Conservation (phyloP, 177 flowering plant species). For the Vitis hybrid region DNA sequence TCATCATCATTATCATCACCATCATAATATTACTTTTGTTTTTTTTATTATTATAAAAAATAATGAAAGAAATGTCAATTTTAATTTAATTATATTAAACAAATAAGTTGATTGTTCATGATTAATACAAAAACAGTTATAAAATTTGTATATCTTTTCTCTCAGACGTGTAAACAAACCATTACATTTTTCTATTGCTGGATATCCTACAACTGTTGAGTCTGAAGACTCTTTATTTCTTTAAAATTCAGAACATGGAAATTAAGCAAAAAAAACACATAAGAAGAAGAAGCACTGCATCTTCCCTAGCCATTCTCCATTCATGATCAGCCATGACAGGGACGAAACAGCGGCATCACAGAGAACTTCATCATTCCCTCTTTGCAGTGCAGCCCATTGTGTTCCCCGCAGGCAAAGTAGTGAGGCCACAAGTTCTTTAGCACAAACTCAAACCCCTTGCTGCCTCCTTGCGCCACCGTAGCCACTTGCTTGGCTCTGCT, state of each 20-base stretch:
- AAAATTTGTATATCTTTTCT: too few species aligned
- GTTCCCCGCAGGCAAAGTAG: slow-evolving; percentile 49
- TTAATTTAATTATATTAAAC: too few species aligned
- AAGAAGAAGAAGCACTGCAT: slow-evolving; percentile 5
- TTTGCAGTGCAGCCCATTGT: slow-evolving; percentile 39
- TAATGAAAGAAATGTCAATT: too few species aligned
- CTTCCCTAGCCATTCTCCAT: slow-evolving; percentile 1
- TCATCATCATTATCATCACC: too few species aligned
- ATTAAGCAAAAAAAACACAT: not conserved
- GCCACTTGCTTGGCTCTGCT: slow-evolving; percentile 33
- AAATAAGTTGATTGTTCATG: too few species aligned
- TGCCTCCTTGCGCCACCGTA: slow-evolving; percentile 30
- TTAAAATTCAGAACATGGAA: not conserved
- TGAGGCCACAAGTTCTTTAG: slow-evolving; percentile 33
- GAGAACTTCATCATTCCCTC: slow-evolving; percentile 46
- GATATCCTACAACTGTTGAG: not conserved
- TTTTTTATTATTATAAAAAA: too few species aligned
- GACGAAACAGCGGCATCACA: slow-evolving; percentile 32
- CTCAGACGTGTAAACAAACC: too few species aligned
- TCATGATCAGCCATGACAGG: slow-evolving; percentile 1
- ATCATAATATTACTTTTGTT: too few species aligned
- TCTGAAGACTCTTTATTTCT: not conserved
- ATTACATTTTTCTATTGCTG: too few species aligned
- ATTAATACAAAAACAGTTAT: too few species aligned
- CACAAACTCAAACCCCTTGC: slow-evolving; percentile 39